These are phyloP conservation scores for Tulasnella sp. DNA, from an alignment of 768 basidiomycete genomes.

Conservation along the genomic window DNA sequence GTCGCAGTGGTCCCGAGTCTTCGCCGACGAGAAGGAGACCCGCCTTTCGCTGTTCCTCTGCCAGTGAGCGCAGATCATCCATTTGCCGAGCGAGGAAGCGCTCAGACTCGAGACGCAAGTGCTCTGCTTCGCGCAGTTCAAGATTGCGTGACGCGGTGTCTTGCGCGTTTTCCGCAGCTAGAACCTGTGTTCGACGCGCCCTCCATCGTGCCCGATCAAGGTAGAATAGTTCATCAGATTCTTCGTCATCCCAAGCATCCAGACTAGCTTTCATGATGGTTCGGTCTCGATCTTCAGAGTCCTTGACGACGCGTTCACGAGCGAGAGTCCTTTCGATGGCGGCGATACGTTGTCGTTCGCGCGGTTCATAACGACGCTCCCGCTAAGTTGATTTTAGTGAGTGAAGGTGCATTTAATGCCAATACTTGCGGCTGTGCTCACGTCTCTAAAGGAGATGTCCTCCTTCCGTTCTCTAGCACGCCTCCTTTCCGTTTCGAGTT, in stretches of 20 bases:
- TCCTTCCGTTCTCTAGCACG: conserved; percentile 67
- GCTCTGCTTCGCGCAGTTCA: conserved; percentile 80
- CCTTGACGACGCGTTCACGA: conserved; percentile 57
- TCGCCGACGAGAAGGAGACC: conserved; percentile 87
- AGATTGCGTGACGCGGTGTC: conserved; percentile 73
- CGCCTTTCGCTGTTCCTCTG: conserved; percentile 82
- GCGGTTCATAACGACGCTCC: conserved; percentile 85
- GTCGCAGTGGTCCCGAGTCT: conserved; percentile 42
- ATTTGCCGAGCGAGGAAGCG: conserved; percentile 88
- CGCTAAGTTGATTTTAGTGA: conserved; percentile 34
- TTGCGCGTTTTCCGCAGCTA: conserved; percentile 68
- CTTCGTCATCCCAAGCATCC: conserved; percentile 87
- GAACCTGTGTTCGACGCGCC: conserved; percentile 52
- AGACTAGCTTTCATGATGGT: conserved; percentile 69
- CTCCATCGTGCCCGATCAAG: conserved; percentile 90
- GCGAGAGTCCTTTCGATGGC: conserved; percentile 65
- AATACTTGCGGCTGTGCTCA: conserved; percentile 34
- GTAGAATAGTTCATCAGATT: conserved; percentile 88
- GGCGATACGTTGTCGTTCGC: conserved; percentile 74
- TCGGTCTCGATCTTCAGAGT: conserved; percentile 70
- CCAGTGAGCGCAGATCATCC: conserved; percentile 90
- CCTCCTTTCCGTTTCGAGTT: conserved; percentile 72
- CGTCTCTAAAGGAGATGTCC: conserved; percentile 78
- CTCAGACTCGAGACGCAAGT: conserved; percentile 82
- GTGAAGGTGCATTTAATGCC: background rate